Evolutionary conservation across 2,329 filamentous ascomycete species (phyloP).

Genomic region (Neofusicoccum cordaticola): DNA sequence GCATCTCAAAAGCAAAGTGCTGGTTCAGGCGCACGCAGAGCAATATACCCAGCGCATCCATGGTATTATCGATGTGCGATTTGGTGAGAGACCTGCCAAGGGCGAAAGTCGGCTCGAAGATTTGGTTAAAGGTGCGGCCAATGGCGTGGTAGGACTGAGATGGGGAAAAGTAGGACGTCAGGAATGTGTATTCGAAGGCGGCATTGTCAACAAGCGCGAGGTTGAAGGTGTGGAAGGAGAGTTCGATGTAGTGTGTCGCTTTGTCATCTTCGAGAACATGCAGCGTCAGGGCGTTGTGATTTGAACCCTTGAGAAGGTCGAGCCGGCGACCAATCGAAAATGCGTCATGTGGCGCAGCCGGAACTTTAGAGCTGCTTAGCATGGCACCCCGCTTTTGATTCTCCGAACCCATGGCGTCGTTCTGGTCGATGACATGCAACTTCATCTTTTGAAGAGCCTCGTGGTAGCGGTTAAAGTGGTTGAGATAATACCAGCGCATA

Average conservation of each 20-base stretch:
- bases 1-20: constrained; percentile 88
- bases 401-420: constrained; percentile 79
- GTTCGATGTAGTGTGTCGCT: constrained; percentile 79
- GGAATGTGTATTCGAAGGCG: constrained; percentile 90
- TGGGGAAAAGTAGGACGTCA: constrained; percentile 84
- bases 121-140: constrained; percentile 77
- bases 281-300: constrained; percentile 75
- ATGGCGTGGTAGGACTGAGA: constrained; percentile 72
- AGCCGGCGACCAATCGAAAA: constrained; percentile 85
- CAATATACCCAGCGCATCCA: constrained; percentile 81
- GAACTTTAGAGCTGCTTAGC: constrained; percentile 30
- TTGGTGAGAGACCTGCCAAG: constrained; percentile 76
- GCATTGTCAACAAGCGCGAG: constrained; percentile 91
- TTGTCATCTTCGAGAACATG: constrained; percentile 91
- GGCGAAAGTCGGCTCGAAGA: constrained; percentile 87
- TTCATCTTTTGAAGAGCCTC: constrained; percentile 81
- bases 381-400: constrained; percentile 56
- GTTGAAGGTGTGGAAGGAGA: constrained; percentile 92
- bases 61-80: constrained; percentile 69
- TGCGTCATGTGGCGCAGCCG: constrained; percentile 71
- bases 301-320: constrained; percentile 73
- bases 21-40: constrained; percentile 93
- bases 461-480: constrained; percentile 85
- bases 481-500: constrained; percentile 97
- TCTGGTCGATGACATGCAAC: constrained; percentile 76